Conservation (phyloP, 2,329 filamentous ascomycete genomes). For the Cordyceps cateniannulata region DNA sequence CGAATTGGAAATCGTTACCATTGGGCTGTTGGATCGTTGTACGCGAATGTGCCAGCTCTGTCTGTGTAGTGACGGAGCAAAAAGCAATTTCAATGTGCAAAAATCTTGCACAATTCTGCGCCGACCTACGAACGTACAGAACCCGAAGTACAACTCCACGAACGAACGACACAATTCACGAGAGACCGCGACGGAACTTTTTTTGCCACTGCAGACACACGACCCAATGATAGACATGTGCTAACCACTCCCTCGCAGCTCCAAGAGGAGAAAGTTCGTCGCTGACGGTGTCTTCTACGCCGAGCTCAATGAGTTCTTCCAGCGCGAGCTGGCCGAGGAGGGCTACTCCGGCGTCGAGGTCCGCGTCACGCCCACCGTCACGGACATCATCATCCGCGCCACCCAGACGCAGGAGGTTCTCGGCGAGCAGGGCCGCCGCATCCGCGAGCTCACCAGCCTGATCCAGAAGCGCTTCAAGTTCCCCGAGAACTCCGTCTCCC, state of each 20-base stretch:
- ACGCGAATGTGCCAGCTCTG: not conserved
- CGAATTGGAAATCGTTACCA: not conserved
- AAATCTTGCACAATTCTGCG: not conserved
- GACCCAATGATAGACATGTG: not conserved
- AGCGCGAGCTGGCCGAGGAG: constrained; percentile 99
- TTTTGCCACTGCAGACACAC: not conserved
- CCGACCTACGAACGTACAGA: not conserved
- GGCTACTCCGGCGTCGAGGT: constrained; percentile 99
- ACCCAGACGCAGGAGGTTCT: constrained; percentile 99
- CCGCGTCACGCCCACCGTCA: constrained; percentile 98
- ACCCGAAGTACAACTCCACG: not conserved
- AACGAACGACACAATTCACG: not conserved
- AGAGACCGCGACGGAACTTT: not conserved
- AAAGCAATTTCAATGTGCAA: not conserved
- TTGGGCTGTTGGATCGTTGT: not conserved
- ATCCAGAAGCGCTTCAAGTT: constrained; percentile 99
- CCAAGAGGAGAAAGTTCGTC: constrained; percentile 91
- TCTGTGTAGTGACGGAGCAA: not conserved
- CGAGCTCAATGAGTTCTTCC: constrained; percentile 99
- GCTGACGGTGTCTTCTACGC: constrained; percentile 99
- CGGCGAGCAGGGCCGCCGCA: constrained; percentile 98
- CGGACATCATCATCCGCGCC: constrained; percentile 99
- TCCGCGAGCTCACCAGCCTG: constrained; percentile 98
- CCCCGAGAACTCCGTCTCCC: constrained; percentile 99
- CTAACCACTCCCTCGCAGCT: constrained; percentile 43